These are phyloP conservation scores for Sporothrix schenckii DNA, from an alignment of 2,329 filamentous ascomycete genomes.

Conservation along the genomic window DNA sequence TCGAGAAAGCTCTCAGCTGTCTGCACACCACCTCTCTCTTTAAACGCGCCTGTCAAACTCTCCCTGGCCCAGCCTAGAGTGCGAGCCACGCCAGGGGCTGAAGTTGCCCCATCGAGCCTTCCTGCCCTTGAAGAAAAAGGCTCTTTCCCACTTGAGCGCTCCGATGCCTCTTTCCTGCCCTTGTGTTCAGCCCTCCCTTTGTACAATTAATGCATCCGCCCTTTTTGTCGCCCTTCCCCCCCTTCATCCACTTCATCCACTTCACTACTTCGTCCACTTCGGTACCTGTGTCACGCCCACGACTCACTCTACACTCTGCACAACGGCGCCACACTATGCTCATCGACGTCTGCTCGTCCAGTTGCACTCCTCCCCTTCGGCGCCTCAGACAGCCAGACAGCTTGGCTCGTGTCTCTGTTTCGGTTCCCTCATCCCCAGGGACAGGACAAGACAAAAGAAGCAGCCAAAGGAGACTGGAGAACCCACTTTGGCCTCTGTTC, in stretches of 20 bases:
- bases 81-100: neutral
- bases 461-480: conserved; percentile 24
- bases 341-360: neutral
- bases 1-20: conserved; percentile 6
- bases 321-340: neutral
- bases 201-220: conserved; percentile 28
- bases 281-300: neutral
- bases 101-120: conserved; percentile 2
- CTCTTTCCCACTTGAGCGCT: conserved; percentile 8
- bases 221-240: conserved; percentile 24
- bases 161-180: conserved; percentile 22
- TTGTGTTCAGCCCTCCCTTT: conserved; percentile 25
- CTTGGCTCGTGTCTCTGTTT: neutral
- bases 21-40: neutral
- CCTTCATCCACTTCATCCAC: neutral
- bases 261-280: neutral
- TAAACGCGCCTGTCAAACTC: neutral
- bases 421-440: neutral
- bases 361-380: conserved; percentile 6
- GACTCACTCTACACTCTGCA: neutral
- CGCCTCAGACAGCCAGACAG: conserved; percentile 10
- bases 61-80: neutral
- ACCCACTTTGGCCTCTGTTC: conserved; percentile 13
- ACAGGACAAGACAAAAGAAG: conserved; percentile 21
- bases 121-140: conserved; percentile 19